Conservation (phyloP, 768 basidiomycete genomes). For the Pholiota microspora region DNA sequence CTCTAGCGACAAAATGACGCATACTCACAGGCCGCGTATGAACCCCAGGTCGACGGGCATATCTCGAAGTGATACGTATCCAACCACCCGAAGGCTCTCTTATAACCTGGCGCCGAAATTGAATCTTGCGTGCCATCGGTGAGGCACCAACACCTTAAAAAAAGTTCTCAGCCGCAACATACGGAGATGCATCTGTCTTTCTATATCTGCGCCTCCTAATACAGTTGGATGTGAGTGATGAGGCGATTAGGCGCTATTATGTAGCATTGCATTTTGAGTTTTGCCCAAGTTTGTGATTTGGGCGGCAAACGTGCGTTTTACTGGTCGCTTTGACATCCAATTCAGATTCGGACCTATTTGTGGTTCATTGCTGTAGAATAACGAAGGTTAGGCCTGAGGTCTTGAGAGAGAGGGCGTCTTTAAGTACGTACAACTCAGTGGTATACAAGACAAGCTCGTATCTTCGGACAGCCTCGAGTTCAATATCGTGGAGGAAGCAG, state of each 20-base stretch:
- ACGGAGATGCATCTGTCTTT: background rate
- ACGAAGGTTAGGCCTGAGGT: background rate
- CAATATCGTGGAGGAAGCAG: too few species aligned
- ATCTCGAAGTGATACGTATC: background rate
- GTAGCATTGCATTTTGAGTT: background rate
- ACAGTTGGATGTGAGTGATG: background rate
- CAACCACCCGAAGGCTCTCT: background rate
- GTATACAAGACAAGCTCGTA: too few species aligned
- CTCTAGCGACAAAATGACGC: background rate
- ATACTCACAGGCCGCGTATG: constrained; percentile 10
- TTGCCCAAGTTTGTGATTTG: background rate
- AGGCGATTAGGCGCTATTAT: background rate
- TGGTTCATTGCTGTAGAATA: background rate
- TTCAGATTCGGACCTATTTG: background rate
- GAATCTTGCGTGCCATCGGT: background rate
- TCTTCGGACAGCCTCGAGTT: background rate
- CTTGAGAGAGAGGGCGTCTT: too few species aligned
- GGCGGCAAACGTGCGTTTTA: background rate
- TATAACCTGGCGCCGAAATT: background rate
- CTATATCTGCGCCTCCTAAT: background rate
- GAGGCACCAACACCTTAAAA: background rate
- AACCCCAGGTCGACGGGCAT: background rate
- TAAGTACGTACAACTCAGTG: too few species aligned
- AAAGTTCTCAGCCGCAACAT: background rate
- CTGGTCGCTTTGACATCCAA: background rate